Evolutionary conservation across 306 rosid genomes (phyloP), one percentile per base, ranked within the genome.

Genomic region (Quercus parvula): DNA sequence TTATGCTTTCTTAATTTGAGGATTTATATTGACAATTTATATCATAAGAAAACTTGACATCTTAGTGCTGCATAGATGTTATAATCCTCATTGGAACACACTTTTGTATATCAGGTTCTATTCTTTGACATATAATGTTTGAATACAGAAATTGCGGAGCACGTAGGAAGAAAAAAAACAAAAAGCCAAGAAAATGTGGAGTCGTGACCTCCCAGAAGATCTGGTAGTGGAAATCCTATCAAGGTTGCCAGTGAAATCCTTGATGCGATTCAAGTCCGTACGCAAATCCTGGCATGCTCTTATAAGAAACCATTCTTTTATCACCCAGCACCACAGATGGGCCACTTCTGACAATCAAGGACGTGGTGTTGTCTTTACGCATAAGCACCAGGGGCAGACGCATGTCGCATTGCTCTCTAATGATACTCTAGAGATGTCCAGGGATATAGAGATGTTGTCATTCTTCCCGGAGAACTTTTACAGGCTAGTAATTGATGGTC

Each of bases 301-400:
- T 13, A 51, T 57, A 24, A 73, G 38, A 73, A 35, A 56, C 77
- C 77, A 9, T 17, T 27, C 55, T 52, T 73, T 73, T 64, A 73
- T 73, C 10, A 5, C 77, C 46, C 30, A 33, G 27, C 77, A 73
- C 30, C 67, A 28, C 14, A 5, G 4, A 17, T 33, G 64, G 71
- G 71, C 46, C 12, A 66, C 71, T 31, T 66, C 49, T 18, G 0
- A 18, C 5, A 66, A 66, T 25, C 71, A 10, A 41, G 24, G 8
- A 2, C 49, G 71, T 7, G 49, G 24, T 9, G 22, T 31, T 44
- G 8, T 66, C 44, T 22, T 66, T 18, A 66, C 1, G 17, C 3
- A 44, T 44, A 2, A 2, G 11, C 49, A 31, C 71, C 41, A 66
- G 46, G 2, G 70, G 2, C 18, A 41, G 6, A n/a, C 71, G 0